A percentile compares a stretch with the other conserved stretches of the same genome.
Evolutionary conservation across 2,329 filamentous ascomycete genomes (phyloP).

Genomic region (Fusarium acutatum): DNA sequence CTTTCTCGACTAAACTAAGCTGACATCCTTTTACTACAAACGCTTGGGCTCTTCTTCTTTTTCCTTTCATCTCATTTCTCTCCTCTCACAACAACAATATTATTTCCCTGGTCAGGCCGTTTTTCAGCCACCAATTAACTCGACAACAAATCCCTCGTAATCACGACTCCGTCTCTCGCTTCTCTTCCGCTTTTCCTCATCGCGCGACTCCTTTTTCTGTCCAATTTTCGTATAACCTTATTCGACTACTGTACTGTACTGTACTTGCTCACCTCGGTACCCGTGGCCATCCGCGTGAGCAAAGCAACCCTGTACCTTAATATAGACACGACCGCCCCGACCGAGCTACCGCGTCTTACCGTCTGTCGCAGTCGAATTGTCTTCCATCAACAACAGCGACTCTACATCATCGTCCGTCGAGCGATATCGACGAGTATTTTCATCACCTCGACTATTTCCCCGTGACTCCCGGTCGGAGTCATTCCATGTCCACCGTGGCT

Average conservation of each 20-base stretch:
- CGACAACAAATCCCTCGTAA: conserved; percentile 9
- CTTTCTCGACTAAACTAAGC: conserved; percentile 14
- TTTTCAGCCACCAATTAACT: conserved; percentile 23
- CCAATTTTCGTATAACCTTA: conserved; percentile 10
- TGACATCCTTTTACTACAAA: conserved; percentile 28
- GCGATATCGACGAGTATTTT: conserved; percentile 19
- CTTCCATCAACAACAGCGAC: conserved; percentile 1
- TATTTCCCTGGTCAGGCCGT: conserved; percentile 8
- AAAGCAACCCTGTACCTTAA: background rate
- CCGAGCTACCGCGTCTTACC: conserved; percentile 18
- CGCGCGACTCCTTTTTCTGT: conserved; percentile 24
- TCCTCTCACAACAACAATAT: conserved; percentile 15
- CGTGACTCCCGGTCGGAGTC: conserved; percentile 51
- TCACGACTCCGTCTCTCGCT: conserved; percentile 32
- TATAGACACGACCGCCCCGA: conserved; percentile 23
- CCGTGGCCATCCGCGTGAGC: conserved; percentile 21
- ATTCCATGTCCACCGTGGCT: conserved; percentile 48
- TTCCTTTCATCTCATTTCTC: conserved; percentile 32
- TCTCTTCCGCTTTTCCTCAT: conserved; percentile 5
- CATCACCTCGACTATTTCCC: conserved; percentile 5
- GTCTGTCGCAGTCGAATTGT: conserved; percentile 3
- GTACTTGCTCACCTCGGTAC: background rate
- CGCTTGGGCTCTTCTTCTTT: conserved; percentile 24
- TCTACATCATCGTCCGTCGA: conserved; percentile 15
- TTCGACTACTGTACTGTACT: background rate